These are phyloP conservation scores for Coniochaeta sp. DNA, from an alignment of 2,329 filamentous ascomycete genomes.

Conservation along the genomic window DNA sequence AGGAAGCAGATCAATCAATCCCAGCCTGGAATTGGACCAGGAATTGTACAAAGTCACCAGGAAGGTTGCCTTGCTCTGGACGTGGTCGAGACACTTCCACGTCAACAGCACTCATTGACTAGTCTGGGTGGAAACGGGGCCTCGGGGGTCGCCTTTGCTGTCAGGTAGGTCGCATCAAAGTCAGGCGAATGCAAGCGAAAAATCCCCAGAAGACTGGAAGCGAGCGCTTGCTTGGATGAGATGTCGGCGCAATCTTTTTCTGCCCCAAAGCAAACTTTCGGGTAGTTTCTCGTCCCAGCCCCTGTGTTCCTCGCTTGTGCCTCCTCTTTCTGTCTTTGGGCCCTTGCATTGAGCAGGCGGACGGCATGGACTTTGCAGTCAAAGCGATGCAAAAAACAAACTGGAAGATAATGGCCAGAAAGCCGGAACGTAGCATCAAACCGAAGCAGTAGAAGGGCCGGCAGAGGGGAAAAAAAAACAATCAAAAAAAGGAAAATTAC, in stretches of 20 bases:
- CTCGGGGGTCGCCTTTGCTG: neutral
- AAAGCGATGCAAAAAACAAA: neutral
- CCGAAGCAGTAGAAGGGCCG: constrained; percentile 1
- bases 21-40: neutral
- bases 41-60: neutral
- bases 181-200: neutral
- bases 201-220: neutral
- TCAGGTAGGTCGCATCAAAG: neutral
- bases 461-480: constrained; percentile 7
- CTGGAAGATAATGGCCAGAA: neutral
- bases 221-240: neutral
- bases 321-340: neutral
- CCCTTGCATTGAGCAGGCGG: neutral
- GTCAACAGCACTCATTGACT: neutral
- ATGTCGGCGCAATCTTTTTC: neutral
- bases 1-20: neutral
- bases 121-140: neutral
- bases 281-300: neutral
- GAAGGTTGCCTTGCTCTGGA: neutral
- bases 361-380: neutral
- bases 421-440: neutral
- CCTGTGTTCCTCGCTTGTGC: neutral
- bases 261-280: neutral
- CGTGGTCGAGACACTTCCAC: neutral
- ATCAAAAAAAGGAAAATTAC: constrained; percentile 21